These are phyloP conservation scores for Poa annua DNA, from an alignment of 176 grass and related monocot species.

Conservation along the genomic window DNA sequence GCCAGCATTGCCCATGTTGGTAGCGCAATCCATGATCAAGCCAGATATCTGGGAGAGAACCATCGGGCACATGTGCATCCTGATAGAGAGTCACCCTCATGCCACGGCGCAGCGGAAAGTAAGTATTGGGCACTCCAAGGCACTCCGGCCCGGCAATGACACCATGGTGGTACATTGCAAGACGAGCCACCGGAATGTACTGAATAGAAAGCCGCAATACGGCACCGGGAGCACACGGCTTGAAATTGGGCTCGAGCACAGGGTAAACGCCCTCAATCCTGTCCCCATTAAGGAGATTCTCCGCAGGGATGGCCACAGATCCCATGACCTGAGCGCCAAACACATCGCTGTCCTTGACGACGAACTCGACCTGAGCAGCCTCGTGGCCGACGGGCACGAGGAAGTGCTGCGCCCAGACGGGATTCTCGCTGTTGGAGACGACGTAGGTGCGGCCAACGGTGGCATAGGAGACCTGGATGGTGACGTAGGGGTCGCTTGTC, in stretches of 20 bases:
- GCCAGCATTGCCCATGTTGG: constrained; percentile 79
- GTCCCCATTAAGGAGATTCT: constrained; percentile 52
- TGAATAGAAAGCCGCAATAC: constrained; percentile 67
- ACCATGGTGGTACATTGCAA: constrained; percentile 68
- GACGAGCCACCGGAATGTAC: constrained; percentile 62
- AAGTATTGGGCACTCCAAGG: constrained; percentile 73
- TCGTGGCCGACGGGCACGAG: constrained; percentile 74
- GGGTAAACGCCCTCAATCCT: constrained; percentile 59
- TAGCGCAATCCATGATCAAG: constrained; percentile 70
- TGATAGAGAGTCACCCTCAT: constrained; percentile 79
- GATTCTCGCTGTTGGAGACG: constrained; percentile 76
- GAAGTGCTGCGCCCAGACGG: constrained; percentile 82
- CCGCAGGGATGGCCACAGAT: constrained; percentile 51
- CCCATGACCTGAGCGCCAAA: constrained; percentile 78
- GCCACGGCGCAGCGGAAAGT: constrained; percentile 70
- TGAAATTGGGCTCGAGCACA: constrained; percentile 65
- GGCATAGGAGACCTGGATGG: constrained; percentile 55
- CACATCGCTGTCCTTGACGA: constrained; percentile 83
- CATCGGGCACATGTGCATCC: constrained; percentile 82
- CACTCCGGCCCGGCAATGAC: constrained; percentile 59
- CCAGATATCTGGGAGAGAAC: constrained; percentile 67
- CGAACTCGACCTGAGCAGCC: constrained; percentile 62
- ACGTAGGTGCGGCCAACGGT: constrained; percentile 71
- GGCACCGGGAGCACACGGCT: constrained; percentile 58
- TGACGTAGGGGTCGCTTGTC: constrained; percentile 89